These are phyloP conservation scores for Talaromyces sp. DNA, from an alignment of 2,329 filamentous ascomycete species.

Conservation along the genomic window DNA sequence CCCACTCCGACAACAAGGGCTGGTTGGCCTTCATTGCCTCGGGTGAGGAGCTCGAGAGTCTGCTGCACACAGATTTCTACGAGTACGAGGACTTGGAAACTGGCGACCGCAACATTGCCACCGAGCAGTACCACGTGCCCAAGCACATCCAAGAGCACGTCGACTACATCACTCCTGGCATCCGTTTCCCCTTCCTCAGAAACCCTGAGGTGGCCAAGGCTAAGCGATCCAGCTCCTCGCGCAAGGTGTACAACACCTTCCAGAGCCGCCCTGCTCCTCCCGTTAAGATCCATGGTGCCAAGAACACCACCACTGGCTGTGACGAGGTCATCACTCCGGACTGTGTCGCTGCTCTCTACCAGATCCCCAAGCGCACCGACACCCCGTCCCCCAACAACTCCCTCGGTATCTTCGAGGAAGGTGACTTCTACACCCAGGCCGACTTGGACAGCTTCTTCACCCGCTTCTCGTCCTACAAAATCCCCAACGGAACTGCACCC, in stretches of 20 bases:
- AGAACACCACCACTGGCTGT: conserved; percentile 33
- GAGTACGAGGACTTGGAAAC: conserved; percentile 41
- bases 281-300: not conserved
- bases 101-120: conserved; percentile 26
- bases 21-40: conserved; percentile 55
- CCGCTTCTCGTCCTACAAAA: conserved; percentile 36
- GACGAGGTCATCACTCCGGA: conserved; percentile 54
- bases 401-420: conserved; percentile 52
- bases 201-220: conserved; percentile 15
- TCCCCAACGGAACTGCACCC: conserved; percentile 42
- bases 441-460: conserved; percentile 49
- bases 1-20: conserved; percentile 47
- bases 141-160: conserved; percentile 45
- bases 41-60: conserved; percentile 49
- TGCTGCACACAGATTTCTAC: conserved; percentile 53
- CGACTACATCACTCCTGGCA: conserved; percentile 55
- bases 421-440: conserved; percentile 48
- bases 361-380: conserved; percentile 37
- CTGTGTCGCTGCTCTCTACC: conserved; percentile 51
- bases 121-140: conserved; percentile 48
- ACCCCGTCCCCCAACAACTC: conserved; percentile 41
- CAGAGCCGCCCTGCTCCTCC: not conserved
- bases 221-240: conserved; percentile 7
- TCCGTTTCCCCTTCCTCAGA: conserved; percentile 43
- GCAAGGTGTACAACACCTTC: not conserved